Percentiles rank a stretch among this genome's conserved stretches.
These are phyloP conservation scores for Candida railenensis DNA, from an alignment of 805 yeast species.

Conservation along the genomic window DNA sequence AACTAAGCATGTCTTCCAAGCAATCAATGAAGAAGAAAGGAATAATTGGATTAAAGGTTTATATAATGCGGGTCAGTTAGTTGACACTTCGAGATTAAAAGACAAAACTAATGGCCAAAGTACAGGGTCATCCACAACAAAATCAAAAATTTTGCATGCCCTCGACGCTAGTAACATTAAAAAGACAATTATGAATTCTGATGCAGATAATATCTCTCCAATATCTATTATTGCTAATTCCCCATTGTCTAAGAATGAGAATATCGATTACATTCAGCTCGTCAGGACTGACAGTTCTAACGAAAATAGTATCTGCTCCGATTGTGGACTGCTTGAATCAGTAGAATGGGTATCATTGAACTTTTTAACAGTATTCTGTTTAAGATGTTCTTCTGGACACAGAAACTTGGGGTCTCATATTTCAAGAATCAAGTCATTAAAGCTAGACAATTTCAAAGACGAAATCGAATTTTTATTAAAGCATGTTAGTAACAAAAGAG, in stretches of 20 bases:
- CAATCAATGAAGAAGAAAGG: slow-evolving; percentile 65
- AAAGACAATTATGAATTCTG: not conserved
- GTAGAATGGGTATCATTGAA: slow-evolving; percentile 91
- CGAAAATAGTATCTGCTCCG: slow-evolving; percentile 72
- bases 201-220: slow-evolving; percentile 24
- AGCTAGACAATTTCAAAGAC: slow-evolving; percentile 64
- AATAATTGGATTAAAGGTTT: slow-evolving; percentile 67
- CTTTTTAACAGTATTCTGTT: slow-evolving; percentile 69
- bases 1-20: slow-evolving; percentile 69
- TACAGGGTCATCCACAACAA: not conserved
- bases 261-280: slow-evolving; percentile 29
- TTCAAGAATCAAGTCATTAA: slow-evolving; percentile 74
- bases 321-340: slow-evolving; percentile 61
- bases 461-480: slow-evolving; percentile 59
- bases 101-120: slow-evolving; percentile 4
- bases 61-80: slow-evolving; percentile 54
- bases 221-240: slow-evolving; percentile 28
- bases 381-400: slow-evolving; percentile 86
- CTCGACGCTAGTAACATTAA: not conserved
- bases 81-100: slow-evolving; percentile 20
- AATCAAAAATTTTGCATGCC: not conserved
- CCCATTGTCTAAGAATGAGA: slow-evolving; percentile 12
- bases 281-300: slow-evolving; percentile 43
- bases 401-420: slow-evolving; percentile 81
- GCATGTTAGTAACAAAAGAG: slow-evolving; percentile 49